Evolutionary conservation across 2,329 filamentous ascomycete genomes (phyloP).

Genomic region (Penicillium expansum): DNA sequence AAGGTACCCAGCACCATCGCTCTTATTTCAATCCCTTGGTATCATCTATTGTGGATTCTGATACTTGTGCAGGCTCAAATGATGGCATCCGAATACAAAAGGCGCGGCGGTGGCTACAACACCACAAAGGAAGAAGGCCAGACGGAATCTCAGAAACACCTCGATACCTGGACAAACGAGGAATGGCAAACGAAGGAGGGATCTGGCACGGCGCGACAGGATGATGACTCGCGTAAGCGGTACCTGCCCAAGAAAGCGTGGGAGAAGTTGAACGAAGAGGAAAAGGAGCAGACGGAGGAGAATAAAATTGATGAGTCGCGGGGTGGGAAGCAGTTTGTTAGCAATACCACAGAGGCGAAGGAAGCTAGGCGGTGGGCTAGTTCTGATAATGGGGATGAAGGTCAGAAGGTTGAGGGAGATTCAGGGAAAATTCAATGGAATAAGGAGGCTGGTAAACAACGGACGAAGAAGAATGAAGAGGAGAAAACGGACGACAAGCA

Average conservation of each 20-base stretch:
- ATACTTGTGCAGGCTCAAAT: constrained; percentile 41
- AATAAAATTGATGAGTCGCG: constrained; percentile 33
- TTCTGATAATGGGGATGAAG: constrained; percentile 18
- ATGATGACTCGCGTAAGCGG: constrained; percentile 45
- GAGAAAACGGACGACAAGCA: background rate
- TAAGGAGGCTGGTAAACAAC: background rate
- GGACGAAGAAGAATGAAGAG: background rate
- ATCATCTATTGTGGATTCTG: background rate
- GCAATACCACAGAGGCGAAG: constrained; percentile 45
- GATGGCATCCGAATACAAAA: constrained; percentile 50
- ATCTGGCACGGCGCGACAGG: constrained; percentile 44
- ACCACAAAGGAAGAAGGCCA: constrained; percentile 45
- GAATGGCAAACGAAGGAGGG: constrained; percentile 53
- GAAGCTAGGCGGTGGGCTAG: constrained; percentile 39
- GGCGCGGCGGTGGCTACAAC: constrained; percentile 47
- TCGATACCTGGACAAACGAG: constrained; percentile 49
- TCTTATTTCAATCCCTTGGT: background rate
- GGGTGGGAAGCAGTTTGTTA: constrained; percentile 46
- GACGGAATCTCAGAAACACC: constrained; percentile 45
- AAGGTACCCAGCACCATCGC: constrained; percentile 34
- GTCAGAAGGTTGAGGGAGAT: background rate
- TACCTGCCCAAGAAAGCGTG: constrained; percentile 50
- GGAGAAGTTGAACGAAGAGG: constrained; percentile 48
- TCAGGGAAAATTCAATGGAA: background rate
- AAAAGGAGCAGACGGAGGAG: constrained; percentile 45